phyloP scores from a whole-genome alignment of 23 red algal species.

The Cyanidiococcus yangmingshanensis region DNA sequence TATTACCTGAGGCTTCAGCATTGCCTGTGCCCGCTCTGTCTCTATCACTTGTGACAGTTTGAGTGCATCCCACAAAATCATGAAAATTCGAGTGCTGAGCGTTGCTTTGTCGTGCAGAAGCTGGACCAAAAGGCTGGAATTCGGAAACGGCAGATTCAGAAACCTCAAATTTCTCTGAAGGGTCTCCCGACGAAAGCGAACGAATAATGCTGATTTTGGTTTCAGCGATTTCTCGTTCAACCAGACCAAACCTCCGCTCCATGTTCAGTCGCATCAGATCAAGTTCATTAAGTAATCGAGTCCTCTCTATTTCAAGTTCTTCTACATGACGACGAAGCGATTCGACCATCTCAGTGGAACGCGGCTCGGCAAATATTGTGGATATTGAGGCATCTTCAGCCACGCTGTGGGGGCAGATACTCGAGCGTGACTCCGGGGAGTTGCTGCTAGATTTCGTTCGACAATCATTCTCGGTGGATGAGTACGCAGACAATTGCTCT shows the following conservation, averaged over 20 bases:
- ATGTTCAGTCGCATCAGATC: constrained; percentile 1
- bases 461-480: no score
- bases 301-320: not conserved
- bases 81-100: not conserved
- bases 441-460: no score
- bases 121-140: not conserved
- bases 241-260: not conserved
- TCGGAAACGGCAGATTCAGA: not conserved
- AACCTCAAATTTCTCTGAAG: not conserved
- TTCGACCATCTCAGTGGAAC: not conserved
- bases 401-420: not conserved
- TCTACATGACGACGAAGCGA: not conserved
- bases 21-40: no score
- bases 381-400: not conserved
- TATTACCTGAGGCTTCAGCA: not conserved
- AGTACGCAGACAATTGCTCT: no score
- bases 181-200: not conserved
- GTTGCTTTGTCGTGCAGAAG: not conserved
- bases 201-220: not conserved
- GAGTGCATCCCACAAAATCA: not conserved
- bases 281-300: not conserved
- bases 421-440: no score
- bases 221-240: not conserved
- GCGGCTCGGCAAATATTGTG: not conserved
- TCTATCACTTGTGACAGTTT: no score